Base-by-base conservation (phyloP, 306 rosid species). In the Cajanus cajan region DNA sequence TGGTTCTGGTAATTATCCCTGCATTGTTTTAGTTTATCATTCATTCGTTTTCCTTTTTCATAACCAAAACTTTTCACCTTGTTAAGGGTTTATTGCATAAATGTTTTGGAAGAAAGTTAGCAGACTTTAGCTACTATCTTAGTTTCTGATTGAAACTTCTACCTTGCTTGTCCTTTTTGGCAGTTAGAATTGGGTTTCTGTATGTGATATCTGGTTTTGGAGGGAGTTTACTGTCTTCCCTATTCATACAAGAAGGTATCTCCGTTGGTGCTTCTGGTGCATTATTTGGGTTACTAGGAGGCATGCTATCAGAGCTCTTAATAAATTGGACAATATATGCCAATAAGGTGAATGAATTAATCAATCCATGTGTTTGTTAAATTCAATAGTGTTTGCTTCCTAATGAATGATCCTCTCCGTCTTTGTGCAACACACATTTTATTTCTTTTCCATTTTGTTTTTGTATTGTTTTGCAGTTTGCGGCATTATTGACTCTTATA, bases 221-320 rank as follows among this genome's bases (percentile, higher is more conserved):
- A 1, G 98, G 98, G 65, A 91, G 92, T 83, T 81, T 93, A 83
- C 72, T 90, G 67, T 93, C 98, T 4, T 82, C 94, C 58, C 85
- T 93, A 44, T 91, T 93, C 78, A 83, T 91, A 67, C 79, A 85
- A 78, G 59, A 79, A 39, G 89, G 87, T 16, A 91, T 93, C 50
- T 93, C 98, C 6, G 98, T 93, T 73, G 98, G 98, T 80, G 97
- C 98, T 79, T 93, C 98, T 4, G 98, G 98, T 68, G 98, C 97
- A 65, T 88, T 91, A 50, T 93, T 93, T 85, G 98, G 98, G 71
- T 88, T 93, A 66, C 82, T 91, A 2, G 98, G 98, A 66, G 93
- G 91, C 73, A 93, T 93, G 98, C 88, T 93, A 48, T 93, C 98
- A 0, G 97, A 93, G 90, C 90, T 93, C 54, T 80, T 93, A 34